Conservation (phyloP, 768 basidiomycete genomes). For the Coprinopsis sp. region DNA sequence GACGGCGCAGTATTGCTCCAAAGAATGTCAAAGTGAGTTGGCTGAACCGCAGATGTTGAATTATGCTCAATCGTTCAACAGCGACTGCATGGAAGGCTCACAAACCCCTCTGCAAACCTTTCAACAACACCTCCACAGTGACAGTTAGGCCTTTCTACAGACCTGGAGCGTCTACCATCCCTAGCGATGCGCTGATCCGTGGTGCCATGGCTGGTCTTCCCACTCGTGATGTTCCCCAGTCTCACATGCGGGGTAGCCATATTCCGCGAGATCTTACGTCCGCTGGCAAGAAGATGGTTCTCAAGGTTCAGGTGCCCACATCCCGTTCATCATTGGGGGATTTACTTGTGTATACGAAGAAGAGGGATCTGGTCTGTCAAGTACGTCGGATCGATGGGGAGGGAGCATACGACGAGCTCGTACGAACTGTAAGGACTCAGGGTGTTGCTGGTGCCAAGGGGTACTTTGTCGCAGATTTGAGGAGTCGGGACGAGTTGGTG, state of each 20-base stretch:
- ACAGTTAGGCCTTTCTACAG: background rate
- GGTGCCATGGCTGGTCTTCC: background rate
- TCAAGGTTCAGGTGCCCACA: background rate
- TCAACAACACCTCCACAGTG: background rate
- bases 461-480: constrained; percentile 1
- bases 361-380: background rate
- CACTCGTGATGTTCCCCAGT: background rate
- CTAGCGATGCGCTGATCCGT: background rate
- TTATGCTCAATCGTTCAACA: background rate
- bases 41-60: background rate
- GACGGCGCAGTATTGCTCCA: constrained; percentile 47
- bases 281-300: background rate
- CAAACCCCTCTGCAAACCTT: constrained; percentile 3
- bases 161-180: background rate
- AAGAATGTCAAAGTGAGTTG: constrained; percentile 48
- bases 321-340: background rate
- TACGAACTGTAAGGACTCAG: background rate
- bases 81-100: constrained; percentile 1
- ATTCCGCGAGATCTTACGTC: background rate
- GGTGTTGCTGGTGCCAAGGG: background rate
- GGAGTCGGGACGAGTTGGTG: background rate
- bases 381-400: background rate
- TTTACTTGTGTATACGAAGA: background rate
- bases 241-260: background rate
- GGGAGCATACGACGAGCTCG: background rate